Base-by-base conservation (phyloP, 495 filamentous ascomycete genomes). In the Hypoxylon fragiforme region DNA sequence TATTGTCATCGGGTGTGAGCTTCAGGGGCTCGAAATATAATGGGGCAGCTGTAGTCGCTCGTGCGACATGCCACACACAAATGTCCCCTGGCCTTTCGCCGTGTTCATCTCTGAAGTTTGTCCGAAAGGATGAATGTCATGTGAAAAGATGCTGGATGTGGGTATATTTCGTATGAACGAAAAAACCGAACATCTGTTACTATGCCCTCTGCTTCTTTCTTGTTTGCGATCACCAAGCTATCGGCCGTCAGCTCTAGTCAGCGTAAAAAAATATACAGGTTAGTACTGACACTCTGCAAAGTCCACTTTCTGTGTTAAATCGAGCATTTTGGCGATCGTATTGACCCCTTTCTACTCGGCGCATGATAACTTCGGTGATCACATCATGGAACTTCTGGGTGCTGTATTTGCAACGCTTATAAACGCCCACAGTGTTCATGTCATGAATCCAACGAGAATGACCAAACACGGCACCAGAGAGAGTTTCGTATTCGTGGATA, bases 31-130 rank as follows among this genome's bases (percentile, higher is more conserved):
- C 67, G 61, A 82, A 81, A 56, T 75, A 81, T 26, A 76, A 71
- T 0, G 79, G 75, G 2, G 79, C 79, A 0, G 79, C 79, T 3
- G 73, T 77, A 2, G 79, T 81, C 1, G 79, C 79, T 7, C 79
- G 67, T 0, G 79, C 79, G 0, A 80, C 76, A 57, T 77, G 39
- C 77, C 77, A 81, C 34, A 82, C 76, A 0, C 65, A 60, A 11
- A 77, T 50, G 14, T 63, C 66, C 46, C 65, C 66, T 24, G 37
- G 31, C 48, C 47, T n/a, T 28, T 38, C 37, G 45, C 44, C 7
- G 47, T 45, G 16, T 60, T 44, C 9, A 15, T 30, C 13, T 58
- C 38, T 40, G 4, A 21, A 26, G 18, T 45, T 5, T n/a, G n/a
- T 1, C 8, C n/a, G n/a, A n/a, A n/a, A n/a, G n/a, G n/a, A n/a